Base-by-base conservation (phyloP, 345 rosid genomes). In the Carallia pectinifolia region DNA sequence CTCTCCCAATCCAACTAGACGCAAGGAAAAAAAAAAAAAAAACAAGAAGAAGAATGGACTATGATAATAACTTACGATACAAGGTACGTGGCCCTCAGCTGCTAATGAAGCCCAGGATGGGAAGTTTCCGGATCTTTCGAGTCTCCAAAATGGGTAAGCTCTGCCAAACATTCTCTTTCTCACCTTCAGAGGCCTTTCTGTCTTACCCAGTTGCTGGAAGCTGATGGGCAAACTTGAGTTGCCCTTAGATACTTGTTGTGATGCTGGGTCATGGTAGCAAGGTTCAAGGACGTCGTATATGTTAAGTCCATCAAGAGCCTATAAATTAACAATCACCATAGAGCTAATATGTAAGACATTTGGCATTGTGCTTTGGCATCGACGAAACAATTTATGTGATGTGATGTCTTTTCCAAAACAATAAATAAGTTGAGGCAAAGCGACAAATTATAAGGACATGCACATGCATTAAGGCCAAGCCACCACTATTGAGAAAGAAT, bases 261-360 rank as follows among this genome's bases (percentile, higher is more conserved):
- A 54, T 19, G n/a, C 58, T 5, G 85, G 82, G 29, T 77, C 50
- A 33, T 76, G 80, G 75, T 80, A 83, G 77, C 89, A 85, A 1
- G 86, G 79, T 64, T 85, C 84, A 38, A 87, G 86, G 30, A 83
- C 79, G 80, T 81, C 72, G 13, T 87, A 87, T n/a, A 66, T 1
- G 67, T 87, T 85, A 18, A 87, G 65, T 5, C 76, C 82, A 0
- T 0, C 3, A 2, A 84, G 3, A 40, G 80, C 82, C 90, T 86
- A 23, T 23, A 18, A 50, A 7, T 44, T 44, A 44, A 13, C 50
- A 44, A 0, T 12, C 50, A 12, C 13, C 50, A 12, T 2, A 39
- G 17, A 19, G 8, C 0, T 53, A 52, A 53, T 44, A 23, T 23
- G 23, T 23, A 13, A 44, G 50, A 44, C 50, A 13, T 16, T 12